Conservation (phyloP, 2,329 filamentous ascomycete species). For the Fusarium haematococcum region DNA sequence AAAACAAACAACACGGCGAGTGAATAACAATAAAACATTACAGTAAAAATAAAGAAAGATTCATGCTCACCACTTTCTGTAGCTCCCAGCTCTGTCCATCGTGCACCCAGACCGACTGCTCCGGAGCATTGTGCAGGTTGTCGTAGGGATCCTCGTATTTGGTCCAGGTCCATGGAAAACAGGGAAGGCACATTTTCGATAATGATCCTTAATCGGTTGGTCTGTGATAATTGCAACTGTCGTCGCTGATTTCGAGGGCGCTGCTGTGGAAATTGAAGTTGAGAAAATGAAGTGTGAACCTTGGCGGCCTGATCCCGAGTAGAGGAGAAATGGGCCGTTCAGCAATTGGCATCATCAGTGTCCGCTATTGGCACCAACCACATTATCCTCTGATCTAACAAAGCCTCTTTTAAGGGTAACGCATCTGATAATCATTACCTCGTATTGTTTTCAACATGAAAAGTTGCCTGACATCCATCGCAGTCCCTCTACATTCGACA, state of each 20-base stretch:
- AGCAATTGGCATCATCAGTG: conserved; percentile 1
- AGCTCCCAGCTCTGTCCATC: conserved; percentile 53
- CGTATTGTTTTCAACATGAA: neutral
- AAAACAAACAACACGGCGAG: neutral
- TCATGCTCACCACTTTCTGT: conserved; percentile 53
- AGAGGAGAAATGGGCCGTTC: neutral
- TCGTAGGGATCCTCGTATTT: conserved; percentile 58
- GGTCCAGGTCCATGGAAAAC: conserved; percentile 63
- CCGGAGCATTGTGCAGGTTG: conserved; percentile 49
- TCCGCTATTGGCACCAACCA: neutral
- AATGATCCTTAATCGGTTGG: rapidly evolving
- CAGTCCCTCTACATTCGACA: neutral
- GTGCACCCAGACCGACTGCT: conserved; percentile 57
- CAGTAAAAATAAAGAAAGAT: conserved; percentile 7
- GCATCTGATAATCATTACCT: neutral
- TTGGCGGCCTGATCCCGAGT: neutral
- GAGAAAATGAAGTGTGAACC: neutral
- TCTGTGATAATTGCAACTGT: neutral
- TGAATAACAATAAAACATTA: neutral
- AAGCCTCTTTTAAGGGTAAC: neutral
- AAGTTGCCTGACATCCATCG: neutral
- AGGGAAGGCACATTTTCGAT: conserved; percentile 63
- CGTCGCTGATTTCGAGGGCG: neutral
- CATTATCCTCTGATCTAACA: neutral
- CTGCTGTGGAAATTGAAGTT: conserved; percentile 3